Percentiles rank a stretch among this genome's conserved stretches.
Conservation (phyloP, 1,284 basidiomycete genomes). For the Puccinia horiana region DNA sequence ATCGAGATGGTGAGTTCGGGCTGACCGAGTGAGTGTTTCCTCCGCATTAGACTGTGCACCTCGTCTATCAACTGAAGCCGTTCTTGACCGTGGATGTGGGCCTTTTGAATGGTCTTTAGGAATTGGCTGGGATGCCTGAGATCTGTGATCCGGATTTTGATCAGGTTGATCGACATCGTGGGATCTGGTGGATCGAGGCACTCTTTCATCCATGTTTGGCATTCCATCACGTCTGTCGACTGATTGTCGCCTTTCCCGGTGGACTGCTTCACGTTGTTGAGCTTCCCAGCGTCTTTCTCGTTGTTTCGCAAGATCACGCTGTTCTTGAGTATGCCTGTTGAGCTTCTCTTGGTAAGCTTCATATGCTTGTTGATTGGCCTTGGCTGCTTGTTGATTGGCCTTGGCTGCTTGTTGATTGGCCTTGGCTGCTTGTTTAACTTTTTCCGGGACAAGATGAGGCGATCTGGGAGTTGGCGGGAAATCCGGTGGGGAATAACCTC, state of each 20-base stretch:
- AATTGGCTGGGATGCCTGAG: neutral
- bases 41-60: neutral
- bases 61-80: neutral
- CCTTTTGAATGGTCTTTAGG: neutral
- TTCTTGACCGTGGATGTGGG: neutral
- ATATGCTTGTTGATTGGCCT: neutral
- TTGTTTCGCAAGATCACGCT: neutral
- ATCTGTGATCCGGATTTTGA: neutral
- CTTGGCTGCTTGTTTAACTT: slow-evolving; percentile 35
- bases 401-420: no score
- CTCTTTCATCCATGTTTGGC: neutral
- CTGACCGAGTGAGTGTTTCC: neutral
- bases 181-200: neutral
- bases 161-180: neutral
- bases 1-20: neutral
- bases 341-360: neutral
- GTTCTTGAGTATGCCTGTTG: neutral
- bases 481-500: slow-evolving; percentile 11
- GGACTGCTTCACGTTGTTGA: neutral
- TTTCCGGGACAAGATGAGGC: slow-evolving; percentile 29
- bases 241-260: neutral
- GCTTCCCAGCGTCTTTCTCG: neutral
- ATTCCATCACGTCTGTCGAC: neutral
- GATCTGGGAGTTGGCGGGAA: slow-evolving; percentile 25
- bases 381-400: no score